phyloP scores from a whole-genome alignment of 345 rosid genomes.

The Cardamine chenopodiifolia region DNA sequence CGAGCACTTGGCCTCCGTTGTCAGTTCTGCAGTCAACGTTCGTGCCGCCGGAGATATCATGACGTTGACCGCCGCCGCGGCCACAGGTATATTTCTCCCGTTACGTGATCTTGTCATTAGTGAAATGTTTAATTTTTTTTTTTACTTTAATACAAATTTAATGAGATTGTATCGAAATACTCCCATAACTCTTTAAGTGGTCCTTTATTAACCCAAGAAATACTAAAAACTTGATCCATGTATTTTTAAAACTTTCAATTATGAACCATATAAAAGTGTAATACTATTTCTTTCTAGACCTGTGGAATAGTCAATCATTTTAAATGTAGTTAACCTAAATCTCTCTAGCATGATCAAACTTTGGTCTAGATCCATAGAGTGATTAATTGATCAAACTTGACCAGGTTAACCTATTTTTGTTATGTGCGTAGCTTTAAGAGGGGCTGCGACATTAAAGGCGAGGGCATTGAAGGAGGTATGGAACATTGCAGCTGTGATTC shows the following conservation, averaged over 20 bases:
- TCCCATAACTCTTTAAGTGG: background rate
- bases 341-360: background rate
- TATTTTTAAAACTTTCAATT: background rate
- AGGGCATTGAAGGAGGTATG: constrained; percentile 93
- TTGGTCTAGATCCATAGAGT: background rate
- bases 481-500: constrained; percentile 93
- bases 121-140: background rate
- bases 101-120: background rate
- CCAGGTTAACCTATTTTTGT: background rate
- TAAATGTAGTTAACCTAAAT: background rate
- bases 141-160: background rate
- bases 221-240: background rate
- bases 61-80: constrained; percentile 86
- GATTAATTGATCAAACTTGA: background rate
- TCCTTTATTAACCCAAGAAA: background rate
- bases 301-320: background rate
- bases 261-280: background rate
- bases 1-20: constrained; percentile 69
- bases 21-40: constrained; percentile 80
- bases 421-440: constrained; percentile 69
- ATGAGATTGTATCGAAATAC: background rate
- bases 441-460: constrained; percentile 90
- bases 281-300: background rate
- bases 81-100: constrained; percentile 59
- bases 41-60: constrained; percentile 80